A percentile compares a stretch with the other conserved stretches of the same genome.
phyloP scores from a whole-genome alignment of 1,284 basidiomycete species.

The Papiliotrema terrestris region DNA sequence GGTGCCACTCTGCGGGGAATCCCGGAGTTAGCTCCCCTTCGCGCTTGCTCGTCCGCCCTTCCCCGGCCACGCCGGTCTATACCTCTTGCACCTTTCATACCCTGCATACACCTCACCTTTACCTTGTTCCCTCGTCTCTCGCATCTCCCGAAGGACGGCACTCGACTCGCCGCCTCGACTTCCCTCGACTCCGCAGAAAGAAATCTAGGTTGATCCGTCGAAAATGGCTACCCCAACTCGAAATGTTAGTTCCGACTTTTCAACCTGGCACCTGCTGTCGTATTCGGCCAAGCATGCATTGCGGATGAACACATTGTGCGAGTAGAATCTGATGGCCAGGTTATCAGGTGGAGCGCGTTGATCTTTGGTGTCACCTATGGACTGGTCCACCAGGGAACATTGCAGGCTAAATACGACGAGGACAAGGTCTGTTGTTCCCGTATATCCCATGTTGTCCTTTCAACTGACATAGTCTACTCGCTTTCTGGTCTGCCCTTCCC shows the following conservation, averaged over 20 bases:
- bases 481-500: conserved; percentile 50
- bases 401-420: conserved; percentile 75
- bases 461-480: conserved; percentile 1
- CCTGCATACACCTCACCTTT: neutral
- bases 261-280: neutral
- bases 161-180: conserved; percentile 5
- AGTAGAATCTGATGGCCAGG: conserved; percentile 56
- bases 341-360: conserved; percentile 92
- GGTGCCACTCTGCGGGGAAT: conserved; percentile 3
- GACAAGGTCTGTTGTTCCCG: conserved; percentile 33
- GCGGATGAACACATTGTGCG: neutral
- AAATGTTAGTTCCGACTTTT: conserved; percentile 29
- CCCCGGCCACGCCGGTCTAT: neutral
- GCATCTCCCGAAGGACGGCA: neutral
- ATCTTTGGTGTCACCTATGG: conserved; percentile 86
- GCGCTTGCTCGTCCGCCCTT: neutral
- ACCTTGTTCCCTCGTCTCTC: neutral
- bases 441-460: neutral
- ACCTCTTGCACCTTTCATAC: neutral
- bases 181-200: neutral
- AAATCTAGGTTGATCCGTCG: neutral
- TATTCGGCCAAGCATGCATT: neutral
- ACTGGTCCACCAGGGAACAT: conserved; percentile 82
- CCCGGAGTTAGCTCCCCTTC: neutral
- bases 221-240: conserved; percentile 46